Evolutionary conservation across 73 alveolate species (phyloP), one percentile per base, ranked within the genome.

Genomic region (Paramecium biaurelia): DNA sequence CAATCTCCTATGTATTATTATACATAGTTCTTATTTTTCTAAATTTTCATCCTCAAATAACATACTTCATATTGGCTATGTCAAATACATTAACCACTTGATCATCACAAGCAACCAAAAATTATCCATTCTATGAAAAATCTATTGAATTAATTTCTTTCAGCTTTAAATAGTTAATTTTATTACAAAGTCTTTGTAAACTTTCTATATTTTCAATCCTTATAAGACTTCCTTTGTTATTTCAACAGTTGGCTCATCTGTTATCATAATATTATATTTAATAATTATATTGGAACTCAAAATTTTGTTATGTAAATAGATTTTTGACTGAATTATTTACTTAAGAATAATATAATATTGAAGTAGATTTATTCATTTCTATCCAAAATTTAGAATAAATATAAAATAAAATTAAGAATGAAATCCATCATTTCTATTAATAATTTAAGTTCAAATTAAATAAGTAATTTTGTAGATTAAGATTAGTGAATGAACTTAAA

Each of bases 221-320:
- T 63, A 32, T 7, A 63, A 32, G 9, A 63, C 41, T 8, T 63
- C 84, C 26, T 63, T 63, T 12, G 41, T 63, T 26, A 63, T 26
- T 63, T 63, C 84, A 63, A 63, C 45, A 23, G 84, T 26, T 32
- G 84, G 84, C 26, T 63, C 84, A 63, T 63, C 84, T 32, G 84
- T 30, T 30, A 63, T 63, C 84, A 63, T 63, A 63, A 26, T 63
- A 26, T 18, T n/a, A 53, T 53, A 18, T 53, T 18, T 53, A 53
- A 18, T 53, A 53, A 53, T 53, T 15, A 53, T 8, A 53, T 53
- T 53, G 32, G 30, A 53, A 53, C 68, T 53, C 12, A 53, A 53
- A 53, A 53, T 15, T 53, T 18, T 53, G 68, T 53, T 53, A 4
- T 11, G 15, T 15, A 53, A 53, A 7, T 9, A 53, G 11, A 7